Percentiles rank a stretch among this genome's conserved stretches.
Conservation (phyloP, 768 basidiomycete genomes). For the Symmetrospora coprosmae region DNA sequence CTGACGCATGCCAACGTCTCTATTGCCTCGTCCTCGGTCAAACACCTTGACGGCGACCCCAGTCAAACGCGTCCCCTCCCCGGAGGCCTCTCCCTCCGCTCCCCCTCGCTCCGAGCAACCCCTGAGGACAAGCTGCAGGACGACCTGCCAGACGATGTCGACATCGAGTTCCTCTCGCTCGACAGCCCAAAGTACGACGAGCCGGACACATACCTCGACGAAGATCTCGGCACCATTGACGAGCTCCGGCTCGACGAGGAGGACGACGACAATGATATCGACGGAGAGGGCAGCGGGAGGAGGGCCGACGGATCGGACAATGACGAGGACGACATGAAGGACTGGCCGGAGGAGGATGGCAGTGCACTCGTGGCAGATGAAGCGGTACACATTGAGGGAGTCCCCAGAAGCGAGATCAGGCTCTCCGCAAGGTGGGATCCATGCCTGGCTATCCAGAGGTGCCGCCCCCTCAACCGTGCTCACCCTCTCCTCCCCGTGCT, state of each 20-base stretch:
- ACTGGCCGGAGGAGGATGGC: slow-evolving; percentile 20
- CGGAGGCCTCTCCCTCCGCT: not conserved
- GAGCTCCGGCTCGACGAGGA: slow-evolving; percentile 10
- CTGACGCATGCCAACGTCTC: too few species aligned
- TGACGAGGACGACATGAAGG: slow-evolving; percentile 6
- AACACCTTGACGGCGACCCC: not conserved
- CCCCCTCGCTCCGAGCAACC: not conserved
- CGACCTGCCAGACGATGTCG: slow-evolving; percentile 23
- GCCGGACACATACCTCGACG: slow-evolving; percentile 22
- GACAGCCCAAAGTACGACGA: slow-evolving; percentile 1
- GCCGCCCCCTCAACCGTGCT: not conserved
- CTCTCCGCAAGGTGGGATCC: slow-evolving; percentile 29
- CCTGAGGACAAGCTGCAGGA: slow-evolving; percentile 15
- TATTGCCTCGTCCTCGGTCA: too few species aligned
- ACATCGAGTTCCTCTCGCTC: slow-evolving; percentile 27
- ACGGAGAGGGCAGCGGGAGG: not conserved
- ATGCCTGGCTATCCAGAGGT: not conserved
- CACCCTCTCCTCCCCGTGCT: too few species aligned
- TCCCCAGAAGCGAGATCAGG: slow-evolving; percentile 23
- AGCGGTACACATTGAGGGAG: slow-evolving; percentile 30
- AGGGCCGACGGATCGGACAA: not conserved
- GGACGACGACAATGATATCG: slow-evolving; percentile 14
- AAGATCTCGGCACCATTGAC: not conserved
- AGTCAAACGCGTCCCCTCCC: not conserved
- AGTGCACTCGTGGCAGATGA: slow-evolving; percentile 26